Percentiles rank a stretch among this genome's conserved stretches.
Evolutionary conservation across 2,329 filamentous ascomycete genomes (phyloP).

Genomic region (Exophiala oligosperma): DNA sequence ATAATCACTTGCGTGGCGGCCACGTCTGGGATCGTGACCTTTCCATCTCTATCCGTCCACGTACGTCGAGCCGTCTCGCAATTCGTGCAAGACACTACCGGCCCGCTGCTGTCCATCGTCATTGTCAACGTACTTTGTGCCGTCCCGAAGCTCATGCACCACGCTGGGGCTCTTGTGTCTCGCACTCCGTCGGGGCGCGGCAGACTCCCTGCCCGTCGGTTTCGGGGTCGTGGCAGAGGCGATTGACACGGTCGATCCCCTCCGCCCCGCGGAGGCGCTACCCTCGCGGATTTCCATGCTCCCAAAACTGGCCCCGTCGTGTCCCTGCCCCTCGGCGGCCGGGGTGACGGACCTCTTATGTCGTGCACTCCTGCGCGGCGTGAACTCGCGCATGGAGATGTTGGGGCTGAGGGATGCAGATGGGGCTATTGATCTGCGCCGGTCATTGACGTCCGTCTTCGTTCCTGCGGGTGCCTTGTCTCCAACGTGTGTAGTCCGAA

Average conservation of each 20-base stretch:
- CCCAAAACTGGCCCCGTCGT: no score
- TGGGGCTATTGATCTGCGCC: constrained; percentile 15
- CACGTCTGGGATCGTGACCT: not conserved
- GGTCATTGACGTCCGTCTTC: not conserved
- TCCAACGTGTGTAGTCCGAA: no score
- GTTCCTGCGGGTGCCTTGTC: no score
- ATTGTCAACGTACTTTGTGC: constrained; percentile 29
- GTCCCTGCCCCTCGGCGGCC: no score
- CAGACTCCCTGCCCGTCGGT: constrained; percentile 3
- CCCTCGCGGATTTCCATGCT: no score
- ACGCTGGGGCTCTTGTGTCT: constrained; percentile 17
- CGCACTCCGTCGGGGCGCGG: constrained; percentile 16
- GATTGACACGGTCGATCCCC: constrained; percentile 15
- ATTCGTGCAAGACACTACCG: constrained; percentile 24
- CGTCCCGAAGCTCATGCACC: constrained; percentile 31
- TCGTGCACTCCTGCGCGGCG: not conserved
- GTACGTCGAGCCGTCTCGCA: constrained; percentile 26
- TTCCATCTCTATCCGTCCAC: constrained; percentile 17
- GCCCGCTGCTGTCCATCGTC: constrained; percentile 20
- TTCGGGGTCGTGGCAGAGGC: constrained; percentile 5
- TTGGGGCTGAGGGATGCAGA: constrained; percentile 1
- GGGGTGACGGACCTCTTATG: not conserved
- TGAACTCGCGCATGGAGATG: not conserved
- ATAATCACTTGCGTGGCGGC: not conserved
- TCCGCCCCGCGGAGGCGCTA: not conserved